Evolutionary conservation across 192 early-diverging fungal genomes (phyloP), one percentile per base, ranked within the genome.

Genomic region (Oehlia diaphana): DNA sequence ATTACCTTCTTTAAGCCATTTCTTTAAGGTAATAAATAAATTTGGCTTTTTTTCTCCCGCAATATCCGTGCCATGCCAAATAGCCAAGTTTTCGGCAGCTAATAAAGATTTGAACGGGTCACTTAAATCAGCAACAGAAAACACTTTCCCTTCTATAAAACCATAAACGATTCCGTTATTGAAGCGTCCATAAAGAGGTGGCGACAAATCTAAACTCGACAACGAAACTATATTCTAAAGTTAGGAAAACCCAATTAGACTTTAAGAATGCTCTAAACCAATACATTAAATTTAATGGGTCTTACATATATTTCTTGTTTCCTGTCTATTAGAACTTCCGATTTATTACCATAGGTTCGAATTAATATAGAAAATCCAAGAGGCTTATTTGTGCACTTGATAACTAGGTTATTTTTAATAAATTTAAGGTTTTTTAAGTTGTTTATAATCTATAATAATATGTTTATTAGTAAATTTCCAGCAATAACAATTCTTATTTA

Each of bases 161-260:
- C 97, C 97, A 83, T 99, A 97, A 28, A 97, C 92, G 2, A 99
- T 81, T 7, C 97, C 97, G 84, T 97, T 97, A n/a, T 87, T 82
- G 83, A 99, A 97, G 33, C 92, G 89, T 23, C 92, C 95, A 82
- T 96, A 93, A 0, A 97, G 81, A 26, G 91, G 91, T 26, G 95
- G 95, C 61, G 91, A 89, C 78, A 96, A 82, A 50, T 90, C 90
- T 61, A 89, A 85, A 42, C 86, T 81, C 28, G 94, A 91, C 31
- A 98, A 84, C 1, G 89, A 85, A 42, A 92, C 83, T 86, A 98
- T 92, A 79, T 96, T 98, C 94, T 96, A 83, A 39, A 63, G 44
- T 28, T 31, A 74, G 12, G 42, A 44, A 72, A 37, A 9, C 10
- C 44, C 10, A 44, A 75, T 53, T 33, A 42, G 16, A 31, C 39